Percentiles rank a stretch among this genome's conserved stretches.
Evolutionary conservation across 257 asterid species (phyloP).

Genomic region (Petunia axillaris): DNA sequence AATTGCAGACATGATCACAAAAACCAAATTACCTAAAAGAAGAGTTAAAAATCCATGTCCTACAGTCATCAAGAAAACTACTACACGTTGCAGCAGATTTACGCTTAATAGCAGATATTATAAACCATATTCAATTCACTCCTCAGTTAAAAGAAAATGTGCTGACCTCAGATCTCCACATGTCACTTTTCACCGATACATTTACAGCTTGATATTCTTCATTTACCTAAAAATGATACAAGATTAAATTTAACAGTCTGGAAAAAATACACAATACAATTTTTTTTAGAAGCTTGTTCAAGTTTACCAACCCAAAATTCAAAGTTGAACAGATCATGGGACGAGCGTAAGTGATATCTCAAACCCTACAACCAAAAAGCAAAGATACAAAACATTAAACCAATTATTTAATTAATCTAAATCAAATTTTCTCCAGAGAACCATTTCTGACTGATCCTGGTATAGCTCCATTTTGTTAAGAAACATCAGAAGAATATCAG

Average conservation of each 20-base stretch:
- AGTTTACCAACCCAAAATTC: slow-evolving; percentile 95
- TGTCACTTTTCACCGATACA: slow-evolving; percentile 81
- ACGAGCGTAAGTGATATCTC: slow-evolving; percentile 77
- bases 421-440: neutral
- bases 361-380: slow-evolving; percentile 70
- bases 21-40: slow-evolving; percentile 19
- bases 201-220: slow-evolving; percentile 97
- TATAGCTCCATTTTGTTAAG: neutral
- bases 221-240: slow-evolving; percentile 59
- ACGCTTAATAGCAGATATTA: neutral
- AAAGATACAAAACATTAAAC: slow-evolving; percentile 9
- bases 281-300: slow-evolving; percentile 22
- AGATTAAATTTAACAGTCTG: slow-evolving; percentile 27
- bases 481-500: slow-evolving; percentile 31
- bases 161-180: slow-evolving; percentile 91
- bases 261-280: slow-evolving; percentile 6
- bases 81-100: neutral
- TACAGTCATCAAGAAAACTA: neutral
- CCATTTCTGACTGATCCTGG: neutral
- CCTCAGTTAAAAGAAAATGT: slow-evolving; percentile 23
- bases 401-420: neutral
- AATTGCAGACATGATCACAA: neutral
- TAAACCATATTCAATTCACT: slow-evolving; percentile 7
- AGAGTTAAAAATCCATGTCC: slow-evolving; percentile 8
- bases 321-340: slow-evolving; percentile 90